Conservation (phyloP, 208 protist genomes). For the Angomonas desouzai region DNA sequence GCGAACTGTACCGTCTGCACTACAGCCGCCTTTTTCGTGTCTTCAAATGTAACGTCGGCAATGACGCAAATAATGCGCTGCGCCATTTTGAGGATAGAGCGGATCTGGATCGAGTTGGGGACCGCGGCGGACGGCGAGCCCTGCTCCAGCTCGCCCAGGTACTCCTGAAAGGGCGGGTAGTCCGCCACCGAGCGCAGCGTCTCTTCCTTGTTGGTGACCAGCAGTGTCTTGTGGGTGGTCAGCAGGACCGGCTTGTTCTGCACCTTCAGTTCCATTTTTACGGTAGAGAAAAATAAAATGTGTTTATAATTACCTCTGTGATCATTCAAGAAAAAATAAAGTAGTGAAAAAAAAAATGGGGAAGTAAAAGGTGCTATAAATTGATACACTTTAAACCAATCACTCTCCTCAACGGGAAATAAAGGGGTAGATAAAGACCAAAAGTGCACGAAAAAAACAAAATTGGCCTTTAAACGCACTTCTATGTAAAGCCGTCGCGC, state of each 20-base stretch:
- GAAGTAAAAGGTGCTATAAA: not conserved
- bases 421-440: not conserved
- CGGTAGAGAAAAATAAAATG: not conserved
- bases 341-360: not conserved
- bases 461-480: no score
- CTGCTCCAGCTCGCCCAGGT: constrained; percentile 29
- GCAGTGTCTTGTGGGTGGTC: constrained; percentile 67
- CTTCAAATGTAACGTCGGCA: constrained; percentile 52
- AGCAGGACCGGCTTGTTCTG: constrained; percentile 34
- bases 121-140: constrained; percentile 16
- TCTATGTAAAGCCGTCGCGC: no score
- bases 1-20: constrained; percentile 38
- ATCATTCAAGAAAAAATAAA: not conserved
- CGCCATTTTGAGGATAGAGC: constrained; percentile 45
- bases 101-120: constrained; percentile 48
- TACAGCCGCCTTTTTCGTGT: constrained; percentile 20
- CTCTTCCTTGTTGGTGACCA: constrained; percentile 27
- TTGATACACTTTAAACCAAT: not conserved
- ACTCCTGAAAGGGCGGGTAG: constrained; percentile 47
- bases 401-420: not conserved
- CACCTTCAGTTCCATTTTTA: constrained; percentile 55
- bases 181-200: constrained; percentile 35
- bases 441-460: constrained; percentile 11
- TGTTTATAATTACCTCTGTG: not conserved
- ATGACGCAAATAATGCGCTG: constrained; percentile 54